These are phyloP conservation scores for Fusarium citri DNA, from an alignment of 2,329 filamentous ascomycete genomes.

Conservation along the genomic window DNA sequence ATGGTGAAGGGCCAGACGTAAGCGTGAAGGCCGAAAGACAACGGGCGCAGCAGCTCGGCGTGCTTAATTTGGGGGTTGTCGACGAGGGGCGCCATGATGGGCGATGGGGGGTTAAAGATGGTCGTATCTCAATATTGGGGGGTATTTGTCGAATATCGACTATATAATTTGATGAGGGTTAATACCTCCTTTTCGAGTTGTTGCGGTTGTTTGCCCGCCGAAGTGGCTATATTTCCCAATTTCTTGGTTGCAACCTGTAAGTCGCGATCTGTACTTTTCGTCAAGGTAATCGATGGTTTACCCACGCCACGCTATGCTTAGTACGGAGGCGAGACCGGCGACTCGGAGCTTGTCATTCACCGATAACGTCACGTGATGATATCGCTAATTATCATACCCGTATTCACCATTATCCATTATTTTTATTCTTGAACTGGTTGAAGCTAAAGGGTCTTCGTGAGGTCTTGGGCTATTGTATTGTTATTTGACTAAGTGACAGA, in stretches of 20 bases:
- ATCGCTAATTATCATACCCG: background rate
- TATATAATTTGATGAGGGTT: slow-evolving; percentile 10
- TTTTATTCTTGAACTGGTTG: slow-evolving; percentile 3
- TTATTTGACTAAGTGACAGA: background rate
- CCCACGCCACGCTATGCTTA: slow-evolving; percentile 27
- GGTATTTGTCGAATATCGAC: background rate
- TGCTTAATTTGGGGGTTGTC: slow-evolving; percentile 90
- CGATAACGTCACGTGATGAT: slow-evolving; percentile 35
- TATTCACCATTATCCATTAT: slow-evolving; percentile 25
- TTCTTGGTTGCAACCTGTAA: slow-evolving; percentile 36
- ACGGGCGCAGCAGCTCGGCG: slow-evolving; percentile 88
- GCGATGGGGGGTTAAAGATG: slow-evolving; percentile 28
- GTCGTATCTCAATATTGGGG: slow-evolving; percentile 20
- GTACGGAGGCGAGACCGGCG: slow-evolving; percentile 18
- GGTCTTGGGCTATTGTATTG: background rate
- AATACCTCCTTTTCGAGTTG: slow-evolving; percentile 5
- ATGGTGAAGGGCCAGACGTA: slow-evolving; percentile 95
- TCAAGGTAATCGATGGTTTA: slow-evolving; percentile 33
- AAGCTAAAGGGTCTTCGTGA: background rate
- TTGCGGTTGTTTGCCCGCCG: slow-evolving; percentile 24
- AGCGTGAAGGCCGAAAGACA: slow-evolving; percentile 82
- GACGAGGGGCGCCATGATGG: slow-evolving; percentile 80
- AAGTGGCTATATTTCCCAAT: slow-evolving; percentile 29
- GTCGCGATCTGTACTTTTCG: slow-evolving; percentile 49
- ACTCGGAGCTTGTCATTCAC: slow-evolving; percentile 35